Evolutionary conservation across 2,329 filamentous ascomycete species (phyloP), one percentile per base, ranked within the genome.

Genomic region (Zasmidium citrigriseum): DNA sequence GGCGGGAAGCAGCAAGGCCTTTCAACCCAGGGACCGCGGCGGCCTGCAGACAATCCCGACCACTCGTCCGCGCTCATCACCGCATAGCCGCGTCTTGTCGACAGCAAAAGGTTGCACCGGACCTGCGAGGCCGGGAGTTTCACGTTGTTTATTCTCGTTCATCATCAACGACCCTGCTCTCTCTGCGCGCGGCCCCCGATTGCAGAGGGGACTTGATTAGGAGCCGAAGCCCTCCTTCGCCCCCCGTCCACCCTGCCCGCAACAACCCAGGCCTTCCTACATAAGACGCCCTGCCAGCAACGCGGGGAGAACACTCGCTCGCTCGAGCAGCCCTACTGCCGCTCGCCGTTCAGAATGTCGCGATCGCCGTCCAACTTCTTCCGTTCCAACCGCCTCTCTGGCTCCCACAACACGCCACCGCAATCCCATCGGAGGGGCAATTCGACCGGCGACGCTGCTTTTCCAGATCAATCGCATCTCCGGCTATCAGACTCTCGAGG

Each of bases 281-380:
- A n/a, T n/a, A n/a, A n/a, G n/a, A n/a, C n/a, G n/a, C n/a, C n/a
- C n/a, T n/a, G n/a, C n/a, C n/a, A n/a, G n/a, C n/a, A n/a, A n/a
- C n/a, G n/a, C n/a, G n/a, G n/a, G n/a, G n/a, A n/a, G n/a, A n/a
- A n/a, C n/a, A n/a, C n/a, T n/a, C n/a, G n/a, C n/a, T n/a, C n/a
- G n/a, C n/a, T n/a, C n/a, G n/a, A n/a, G n/a, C n/a, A n/a, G n/a
- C n/a, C n/a, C n/a, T n/a, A n/a, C n/a, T 22, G 21, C 22, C 21
- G n/a, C 3, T 25, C 20, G 46, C 14, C 44, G 10, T 21, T 49
- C 38, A 48, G 23, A 54, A 64, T 64, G 62, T 64, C 62, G 27
- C 54, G 62, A 46, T 53, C 58, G 34, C 34, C 34, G 23, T 56
- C 58, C 21, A 59, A 46, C 46, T 66, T 66, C 58, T 63, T 58